Base-by-base conservation (phyloP, 2,329 filamentous ascomycete species). In the Nannizziopsis barbatae region DNA sequence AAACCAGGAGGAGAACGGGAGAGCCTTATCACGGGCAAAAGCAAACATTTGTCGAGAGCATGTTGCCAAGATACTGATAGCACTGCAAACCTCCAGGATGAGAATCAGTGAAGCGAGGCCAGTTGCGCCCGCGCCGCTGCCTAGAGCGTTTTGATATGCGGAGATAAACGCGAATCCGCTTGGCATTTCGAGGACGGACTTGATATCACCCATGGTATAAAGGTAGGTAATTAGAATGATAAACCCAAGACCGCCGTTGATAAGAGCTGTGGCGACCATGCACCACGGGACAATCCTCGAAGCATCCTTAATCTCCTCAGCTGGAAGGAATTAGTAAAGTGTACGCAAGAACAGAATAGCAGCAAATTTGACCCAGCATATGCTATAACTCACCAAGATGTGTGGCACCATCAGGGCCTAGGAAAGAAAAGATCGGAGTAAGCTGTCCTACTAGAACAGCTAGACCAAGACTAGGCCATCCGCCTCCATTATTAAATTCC, bases 1-100 rank as follows among this genome's bases (percentile, higher is more conserved):
- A 51, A 80, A 55, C 60, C 66, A 67, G 1, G 50, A 33, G 9
- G 66, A 64, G 56, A 74, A 77, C 0, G 77, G 77, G 0, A 73
- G 72, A 0, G 76, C 76, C 18, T 69, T 62, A 56, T 80, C 75
- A 15, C 77, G 69, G 0, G 76, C 74, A 54, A 68, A 68, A 12
- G 65, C 62, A 54, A 61, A 66, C 11, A 61, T 48, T 42, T 61
- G 56, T 9, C 65, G 62, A 42, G 60, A 63, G 8, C 59, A 55
- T 2, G 66, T 62, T 2, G 63, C 63, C 3, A 66, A 51, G 52
- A 63, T 60, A 32, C 61, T 62, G 14, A 66, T 59, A 1, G 60
- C 60, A 7, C 60, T 58, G 35, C 58, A 61, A 11, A 61, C 53
- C 12, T 58, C 59, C 18, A 65, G 57, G 6, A 60, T 50, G 1